Percentiles rank a stretch among this genome's conserved stretches.
phyloP scores from a whole-genome alignment of 1,284 basidiomycete genomes.

The Ustilago xerochloae region DNA sequence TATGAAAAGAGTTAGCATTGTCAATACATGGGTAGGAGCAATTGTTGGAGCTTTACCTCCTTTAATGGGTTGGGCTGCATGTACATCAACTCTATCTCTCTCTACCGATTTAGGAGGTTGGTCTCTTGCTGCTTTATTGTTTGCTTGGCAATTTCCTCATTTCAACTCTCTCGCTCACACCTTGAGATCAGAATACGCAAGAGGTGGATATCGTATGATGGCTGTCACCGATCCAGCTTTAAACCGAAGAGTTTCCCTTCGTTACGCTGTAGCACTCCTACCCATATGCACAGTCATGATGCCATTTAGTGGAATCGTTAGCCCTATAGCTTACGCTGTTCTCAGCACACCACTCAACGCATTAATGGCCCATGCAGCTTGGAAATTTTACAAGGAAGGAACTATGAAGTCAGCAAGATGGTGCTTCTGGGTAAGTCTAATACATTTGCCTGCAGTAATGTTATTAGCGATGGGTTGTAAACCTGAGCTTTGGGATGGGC shows the following conservation, averaged over 20 bases:
- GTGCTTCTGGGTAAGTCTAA: constrained; percentile 78
- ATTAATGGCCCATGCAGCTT: constrained; percentile 79
- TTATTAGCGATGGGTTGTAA: constrained; percentile 84
- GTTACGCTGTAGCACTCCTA: constrained; percentile 83
- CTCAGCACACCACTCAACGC: constrained; percentile 82
- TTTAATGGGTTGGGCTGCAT: constrained; percentile 97
- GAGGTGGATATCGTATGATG: constrained; percentile 94
- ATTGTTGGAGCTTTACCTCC: constrained; percentile 93
- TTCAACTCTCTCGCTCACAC: constrained; percentile 94
- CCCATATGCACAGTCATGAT: constrained; percentile 81
- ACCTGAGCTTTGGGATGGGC: constrained; percentile 58
- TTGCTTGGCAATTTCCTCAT: constrained; percentile 98
- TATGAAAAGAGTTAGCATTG: constrained; percentile 87
- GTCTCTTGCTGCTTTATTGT: constrained; percentile 72
- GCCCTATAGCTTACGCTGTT: constrained; percentile 76
- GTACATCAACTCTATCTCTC: constrained; percentile 82
- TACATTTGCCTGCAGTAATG: constrained; percentile 90
- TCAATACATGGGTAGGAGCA: constrained; percentile 94
- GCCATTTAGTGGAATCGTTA: constrained; percentile 58
- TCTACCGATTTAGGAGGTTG: constrained; percentile 67
- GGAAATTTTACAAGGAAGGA: constrained; percentile 71
- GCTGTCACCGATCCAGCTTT: constrained; percentile 81
- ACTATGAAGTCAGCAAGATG: constrained; percentile 80
- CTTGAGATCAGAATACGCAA: constrained; percentile 87
- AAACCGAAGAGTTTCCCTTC: constrained; percentile 85